Evolutionary conservation across 176 grass and related monocot genomes (phyloP).

Genomic region (Lolium rigidum): DNA sequence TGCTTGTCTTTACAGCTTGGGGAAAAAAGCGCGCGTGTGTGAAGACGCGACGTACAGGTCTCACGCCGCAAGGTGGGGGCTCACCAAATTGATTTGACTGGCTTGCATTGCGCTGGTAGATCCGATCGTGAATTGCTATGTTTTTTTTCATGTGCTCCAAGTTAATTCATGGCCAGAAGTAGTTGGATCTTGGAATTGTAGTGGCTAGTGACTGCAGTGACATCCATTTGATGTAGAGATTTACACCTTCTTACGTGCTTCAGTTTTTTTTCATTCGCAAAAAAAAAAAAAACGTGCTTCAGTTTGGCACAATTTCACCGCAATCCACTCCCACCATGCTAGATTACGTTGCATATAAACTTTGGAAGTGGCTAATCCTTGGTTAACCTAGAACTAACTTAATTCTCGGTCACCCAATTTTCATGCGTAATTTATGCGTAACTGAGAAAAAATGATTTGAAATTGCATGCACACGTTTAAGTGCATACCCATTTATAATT

Average conservation of each 20-base stretch:
- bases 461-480: too few relatives aligned
- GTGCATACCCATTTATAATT: too few relatives aligned
- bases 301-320: too few relatives aligned
- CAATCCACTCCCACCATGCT: too few relatives aligned
- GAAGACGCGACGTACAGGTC: not conserved
- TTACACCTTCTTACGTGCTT: not conserved
- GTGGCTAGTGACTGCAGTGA: not conserved
- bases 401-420: too few relatives aligned
- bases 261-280: too few relatives aligned
- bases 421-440: too few relatives aligned
- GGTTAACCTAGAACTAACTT: too few relatives aligned
- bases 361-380: too few relatives aligned
- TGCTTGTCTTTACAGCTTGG: conserved; percentile 12
- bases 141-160: conserved; percentile 17
- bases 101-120: conserved; percentile 4
- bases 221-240: not conserved
- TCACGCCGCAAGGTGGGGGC: not conserved
- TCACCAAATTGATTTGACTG: conserved; percentile 3
- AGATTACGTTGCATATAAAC: too few relatives aligned
- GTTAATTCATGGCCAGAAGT: not conserved
- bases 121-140: not conserved
- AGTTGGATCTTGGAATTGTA: not conserved
- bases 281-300: too few relatives aligned
- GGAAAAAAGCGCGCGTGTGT: not conserved
- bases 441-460: too few relatives aligned